Base-by-base conservation (phyloP, 352 stramenopile genomes). In the Globisporangium cylindrosporum region DNA sequence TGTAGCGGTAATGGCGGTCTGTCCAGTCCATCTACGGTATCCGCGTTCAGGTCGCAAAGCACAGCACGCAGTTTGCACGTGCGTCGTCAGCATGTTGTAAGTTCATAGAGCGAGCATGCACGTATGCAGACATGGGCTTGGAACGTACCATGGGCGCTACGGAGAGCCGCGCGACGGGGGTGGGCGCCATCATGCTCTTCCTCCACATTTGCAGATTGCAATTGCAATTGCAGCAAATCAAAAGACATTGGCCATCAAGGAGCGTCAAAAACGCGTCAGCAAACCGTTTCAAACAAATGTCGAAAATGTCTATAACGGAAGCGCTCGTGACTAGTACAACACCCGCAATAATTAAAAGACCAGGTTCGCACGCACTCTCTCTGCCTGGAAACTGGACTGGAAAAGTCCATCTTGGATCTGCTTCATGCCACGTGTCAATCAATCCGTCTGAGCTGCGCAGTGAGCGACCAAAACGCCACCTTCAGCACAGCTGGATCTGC, bases 1-100 rank as follows among this genome's bases (percentile, higher is more conserved):
- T 84, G 77, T 98, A 97, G 56, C 87, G 82, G 72, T 95, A 97
- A 80, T 99, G 95, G 48, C 93, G 89, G 82, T 99, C 97, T 1
- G 97, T 99, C 79, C 97, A 99, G 74, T 99, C 97, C 96, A 99
- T 99, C 97, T 96, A 32, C 29, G 1, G 29, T 32, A 49, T 38
- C 2, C 34, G 49, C 7, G 22, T 55, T 38, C 43, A 51, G 43
- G 43, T 22, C 10, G 43, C 6, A 51, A 51, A 51, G 15, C 18
- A 51, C 8, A 24, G 5, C 43, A 51, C 18, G 7, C 41, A n/a
- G 18, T 22, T 22, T 24, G 10, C 22, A 22, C 20, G 53, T 25
- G 15, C 29, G 15, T 10, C 5, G 20, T 41, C 18, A 59, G 25
- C 14, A 8, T 15, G 49, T 5, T 32, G 3, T 32, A 9, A 24